phyloP scores from a whole-genome alignment of 73 alveolate genomes.

The Paramecium bursaria region DNA sequence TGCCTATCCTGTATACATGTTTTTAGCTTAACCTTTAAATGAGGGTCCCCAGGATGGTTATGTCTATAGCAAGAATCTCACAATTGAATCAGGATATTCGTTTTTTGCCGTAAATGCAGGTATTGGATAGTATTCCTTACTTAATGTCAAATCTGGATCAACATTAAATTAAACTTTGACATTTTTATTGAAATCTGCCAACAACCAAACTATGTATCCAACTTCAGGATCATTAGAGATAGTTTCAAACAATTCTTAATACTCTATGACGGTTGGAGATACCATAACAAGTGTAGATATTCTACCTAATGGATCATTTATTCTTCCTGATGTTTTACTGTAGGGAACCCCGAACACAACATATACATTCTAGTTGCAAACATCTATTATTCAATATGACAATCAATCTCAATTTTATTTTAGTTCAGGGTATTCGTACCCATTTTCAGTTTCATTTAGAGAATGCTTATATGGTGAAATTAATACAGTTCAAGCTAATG shows the following conservation, averaged over 20 bases:
- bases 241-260: neutral
- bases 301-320: neutral
- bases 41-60: neutral
- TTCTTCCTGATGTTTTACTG: neutral
- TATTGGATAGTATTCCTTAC: constrained; percentile 3
- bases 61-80: neutral
- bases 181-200: constrained; percentile 20
- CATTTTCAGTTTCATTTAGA: constrained; percentile 14
- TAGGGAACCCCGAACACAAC: constrained; percentile 1
- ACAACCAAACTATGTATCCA: constrained; percentile 47
- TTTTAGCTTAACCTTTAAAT: constrained; percentile 3
- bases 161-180: neutral
- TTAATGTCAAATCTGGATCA: constrained; percentile 10
- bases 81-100: constrained; percentile 2
- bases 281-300: constrained; percentile 11
- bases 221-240: no score
- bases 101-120: constrained; percentile 14
- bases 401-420: no score
- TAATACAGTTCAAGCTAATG: neutral
- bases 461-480: constrained; percentile 46
- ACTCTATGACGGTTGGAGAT: neutral
- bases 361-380: neutral
- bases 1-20: constrained; percentile 9
- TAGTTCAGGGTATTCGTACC: neutral
- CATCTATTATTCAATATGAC: neutral